Evolutionary conservation across 2,329 filamentous ascomycete genomes (phyloP).

Genomic region (Neoascochyta sp.): DNA sequence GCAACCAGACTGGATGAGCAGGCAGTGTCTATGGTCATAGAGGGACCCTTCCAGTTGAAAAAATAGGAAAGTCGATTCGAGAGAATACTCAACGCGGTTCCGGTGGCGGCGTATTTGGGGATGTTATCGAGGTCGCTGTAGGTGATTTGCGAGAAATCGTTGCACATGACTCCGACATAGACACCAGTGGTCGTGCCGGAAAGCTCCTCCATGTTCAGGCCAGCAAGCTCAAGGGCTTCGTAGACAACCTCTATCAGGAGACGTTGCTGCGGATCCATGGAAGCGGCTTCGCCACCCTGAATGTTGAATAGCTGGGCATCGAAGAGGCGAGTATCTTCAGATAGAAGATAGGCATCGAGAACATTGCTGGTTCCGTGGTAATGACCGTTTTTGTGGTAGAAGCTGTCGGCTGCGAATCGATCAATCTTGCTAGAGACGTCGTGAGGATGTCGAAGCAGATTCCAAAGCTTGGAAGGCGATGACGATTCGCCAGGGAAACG

Average conservation of each 20-base stretch:
- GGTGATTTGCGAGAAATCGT: slow-evolving; percentile 10
- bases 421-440: slow-evolving; percentile 21
- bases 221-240: slow-evolving; percentile 12
- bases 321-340: slow-evolving; percentile 8
- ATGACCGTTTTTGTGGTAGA: slow-evolving; percentile 19
- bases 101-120: slow-evolving; percentile 20
- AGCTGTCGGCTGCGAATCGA: slow-evolving; percentile 23
- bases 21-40: slow-evolving; percentile 38
- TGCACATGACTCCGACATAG: slow-evolving; percentile 11
- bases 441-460: slow-evolving; percentile 22
- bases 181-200: slow-evolving; percentile 9
- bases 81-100: slow-evolving; percentile 22
- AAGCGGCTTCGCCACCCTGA: slow-evolving; percentile 10
- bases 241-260: slow-evolving; percentile 15
- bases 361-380: slow-evolving; percentile 14
- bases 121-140: slow-evolving; percentile 3
- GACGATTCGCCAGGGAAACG: slow-evolving; percentile 27
- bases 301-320: slow-evolving; percentile 14
- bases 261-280: slow-evolving; percentile 24
- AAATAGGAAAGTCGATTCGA: slow-evolving; percentile 38
- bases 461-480: slow-evolving; percentile 31
- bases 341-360: slow-evolving; percentile 9
- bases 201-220: slow-evolving; percentile 4
- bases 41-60: slow-evolving; percentile 34
- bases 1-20: slow-evolving; percentile 29